These are phyloP conservation scores for Penicillium ochrochloron DNA, from an alignment of 495 filamentous ascomycete genomes.

Conservation along the genomic window DNA sequence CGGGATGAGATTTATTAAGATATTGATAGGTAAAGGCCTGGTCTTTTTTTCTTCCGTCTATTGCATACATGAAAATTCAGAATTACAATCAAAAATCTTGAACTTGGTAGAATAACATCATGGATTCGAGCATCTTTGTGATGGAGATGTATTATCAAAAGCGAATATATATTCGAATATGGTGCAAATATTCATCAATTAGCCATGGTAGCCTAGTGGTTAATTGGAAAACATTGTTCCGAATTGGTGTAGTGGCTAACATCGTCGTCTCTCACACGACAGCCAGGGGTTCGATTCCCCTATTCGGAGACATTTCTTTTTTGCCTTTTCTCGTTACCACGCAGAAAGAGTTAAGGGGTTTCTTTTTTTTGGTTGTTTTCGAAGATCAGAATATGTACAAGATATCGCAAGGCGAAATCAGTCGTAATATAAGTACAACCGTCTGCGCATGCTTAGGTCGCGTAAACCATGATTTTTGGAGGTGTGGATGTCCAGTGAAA, in stretches of 20 bases:
- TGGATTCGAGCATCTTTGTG: too few relatives aligned
- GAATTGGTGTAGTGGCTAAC: conserved; percentile 51
- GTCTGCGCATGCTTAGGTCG: too few relatives aligned
- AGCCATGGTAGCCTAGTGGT: conserved; percentile 7
- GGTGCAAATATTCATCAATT: not conserved
- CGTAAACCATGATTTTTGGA: too few relatives aligned
- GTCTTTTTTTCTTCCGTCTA: not conserved
- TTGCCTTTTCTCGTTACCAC: not conserved
- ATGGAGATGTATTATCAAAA: not conserved
- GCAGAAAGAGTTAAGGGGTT: not conserved
- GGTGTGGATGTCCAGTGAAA: too few relatives aligned
- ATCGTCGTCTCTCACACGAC: conserved; percentile 50
- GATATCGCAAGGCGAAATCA: too few relatives aligned
- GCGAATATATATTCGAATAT: not conserved
- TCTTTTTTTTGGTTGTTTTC: too few relatives aligned
- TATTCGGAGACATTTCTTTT: conserved; percentile 39
- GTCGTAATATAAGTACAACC: too few relatives aligned
- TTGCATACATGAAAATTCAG: not conserved
- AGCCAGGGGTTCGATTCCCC: conserved; percentile 50
- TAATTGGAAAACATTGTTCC: conserved; percentile 16
- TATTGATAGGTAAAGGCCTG: too few relatives aligned
- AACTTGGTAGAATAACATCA: not conserved
- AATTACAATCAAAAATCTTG: not conserved
- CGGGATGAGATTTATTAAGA: too few relatives aligned
- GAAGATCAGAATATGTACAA: too few relatives aligned